Base-by-base conservation (phyloP, 805 yeast species). In the Candida chilensis region DNA sequence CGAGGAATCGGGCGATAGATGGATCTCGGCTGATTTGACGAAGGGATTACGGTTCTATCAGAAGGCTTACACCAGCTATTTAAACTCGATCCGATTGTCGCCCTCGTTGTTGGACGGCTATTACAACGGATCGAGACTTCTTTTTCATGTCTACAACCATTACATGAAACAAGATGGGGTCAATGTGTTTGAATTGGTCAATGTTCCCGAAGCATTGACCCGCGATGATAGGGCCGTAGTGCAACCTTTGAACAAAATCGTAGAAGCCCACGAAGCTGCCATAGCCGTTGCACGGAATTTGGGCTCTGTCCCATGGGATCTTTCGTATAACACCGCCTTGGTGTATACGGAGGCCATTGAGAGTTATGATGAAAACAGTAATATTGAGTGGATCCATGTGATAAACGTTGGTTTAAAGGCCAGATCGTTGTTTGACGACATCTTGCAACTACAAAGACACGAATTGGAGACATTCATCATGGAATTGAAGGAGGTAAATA, bases 1-100 rank as follows among this genome's bases (percentile, higher is more conserved):
- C 32, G 90, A 80, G 44, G 88, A 80, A 35, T 66, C 72, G n/a
- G 90, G 85, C 0, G 88, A 80, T 43, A 49, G 88, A 28, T 81
- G 87, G 86, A 47, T 73, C 5, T 59, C 72, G 1, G 73, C 84
- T 0, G 88, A 80, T 40, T 46, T 78, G 5, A 54, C 80, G 8
- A 80, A 81, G 39, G 70, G 78, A 0, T 48, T 80, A 9, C 48
- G 88, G 24, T 78, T 78, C 39, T 80, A 78, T 45, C 78, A 76
- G 39, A 54, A 65, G 30, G 79, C 86, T 0, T 69, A 59, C 37
- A 47, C 44, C 8, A 39, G 48, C 25, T 79, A 78, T 40, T 32
- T 37, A 3, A 40, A 40, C 20, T 64, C 75, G 1, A 45, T 65
- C 29, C 29, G 32, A 16, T 31, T 43, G 19, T 41, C 38, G 22